Conservation (phyloP, 2,329 filamentous ascomycete genomes). For the Aspergillus neotritici region DNA sequence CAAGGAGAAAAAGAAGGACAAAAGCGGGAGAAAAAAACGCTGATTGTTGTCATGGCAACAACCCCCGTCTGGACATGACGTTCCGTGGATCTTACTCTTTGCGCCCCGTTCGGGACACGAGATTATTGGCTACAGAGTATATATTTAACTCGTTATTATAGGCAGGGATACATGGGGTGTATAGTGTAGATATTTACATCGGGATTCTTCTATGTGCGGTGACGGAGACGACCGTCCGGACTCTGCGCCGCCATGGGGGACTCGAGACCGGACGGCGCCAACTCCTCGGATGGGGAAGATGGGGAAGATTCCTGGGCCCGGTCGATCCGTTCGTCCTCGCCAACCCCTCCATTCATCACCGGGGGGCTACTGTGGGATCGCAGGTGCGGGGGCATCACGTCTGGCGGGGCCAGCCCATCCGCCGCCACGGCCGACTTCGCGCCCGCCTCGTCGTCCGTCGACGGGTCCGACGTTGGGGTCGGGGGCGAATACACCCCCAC, state of each 20-base stretch:
- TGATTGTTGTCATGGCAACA: constrained; percentile 40
- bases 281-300: constrained; percentile 2
- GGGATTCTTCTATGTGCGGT: no score
- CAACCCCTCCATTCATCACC: constrained; percentile 17
- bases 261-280: background rate
- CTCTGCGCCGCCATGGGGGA: no score
- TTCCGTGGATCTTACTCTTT: no score
- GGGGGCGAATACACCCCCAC: constrained; percentile 35
- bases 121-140: no score
- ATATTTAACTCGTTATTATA: no score
- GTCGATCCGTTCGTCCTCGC: constrained; percentile 1
- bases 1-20: constrained; percentile 8
- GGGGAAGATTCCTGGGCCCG: constrained; percentile 3
- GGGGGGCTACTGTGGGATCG: constrained; percentile 31
- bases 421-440: constrained; percentile 12
- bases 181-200: no score
- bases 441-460: constrained; percentile 16
- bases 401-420: constrained; percentile 17
- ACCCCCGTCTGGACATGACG: background rate
- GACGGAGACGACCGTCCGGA: no score
- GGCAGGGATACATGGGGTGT: no score
- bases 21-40: constrained; percentile 24
- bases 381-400: constrained; percentile 18
- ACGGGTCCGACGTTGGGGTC: constrained; percentile 32
- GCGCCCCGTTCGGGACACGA: no score